Conservation (phyloP, 2,329 filamentous ascomycete genomes). For the Cercospora canescens region DNA sequence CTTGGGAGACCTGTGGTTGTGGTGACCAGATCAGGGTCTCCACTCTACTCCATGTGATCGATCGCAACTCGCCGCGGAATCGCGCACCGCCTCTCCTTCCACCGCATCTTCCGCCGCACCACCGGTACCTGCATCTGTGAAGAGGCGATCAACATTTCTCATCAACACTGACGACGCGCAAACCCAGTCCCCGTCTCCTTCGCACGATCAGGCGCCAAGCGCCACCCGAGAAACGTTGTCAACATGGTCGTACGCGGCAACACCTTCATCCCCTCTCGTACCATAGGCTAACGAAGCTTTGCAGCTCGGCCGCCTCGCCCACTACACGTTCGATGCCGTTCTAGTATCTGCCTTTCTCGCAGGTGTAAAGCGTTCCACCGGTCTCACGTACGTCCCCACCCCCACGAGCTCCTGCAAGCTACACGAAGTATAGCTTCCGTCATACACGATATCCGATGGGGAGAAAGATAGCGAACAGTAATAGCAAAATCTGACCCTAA, state of each 20-base stretch:
- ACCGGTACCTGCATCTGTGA: neutral
- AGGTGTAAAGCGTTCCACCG: conserved; percentile 95
- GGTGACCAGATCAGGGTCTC: neutral
- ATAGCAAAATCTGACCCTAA: conserved; percentile 41
- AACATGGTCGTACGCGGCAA: conserved; percentile 6
- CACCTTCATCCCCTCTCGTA: neutral
- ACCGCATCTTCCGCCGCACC: neutral
- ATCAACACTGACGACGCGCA: neutral
- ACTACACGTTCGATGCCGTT: conserved; percentile 96
- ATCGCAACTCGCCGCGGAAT: neutral
- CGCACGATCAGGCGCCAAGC: conserved; percentile 2
- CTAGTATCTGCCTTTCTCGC: conserved; percentile 95
- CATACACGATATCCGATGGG: neutral
- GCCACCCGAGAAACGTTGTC: neutral
- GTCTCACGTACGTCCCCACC: conserved; percentile 78
- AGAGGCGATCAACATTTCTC: neutral
- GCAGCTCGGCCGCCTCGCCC: conserved; percentile 89
- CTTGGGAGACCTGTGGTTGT: neutral
- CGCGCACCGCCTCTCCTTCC: neutral
- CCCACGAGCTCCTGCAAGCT: conserved; percentile 1
- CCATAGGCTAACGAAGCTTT: conserved; percentile 41
- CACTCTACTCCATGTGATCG: neutral
- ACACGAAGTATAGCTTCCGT: neutral
- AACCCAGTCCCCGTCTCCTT: neutral
- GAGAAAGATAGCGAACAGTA: neutral